phyloP scores from a whole-genome alignment of 2,329 filamentous ascomycete species.

The Trichoderma arundinaceum region DNA sequence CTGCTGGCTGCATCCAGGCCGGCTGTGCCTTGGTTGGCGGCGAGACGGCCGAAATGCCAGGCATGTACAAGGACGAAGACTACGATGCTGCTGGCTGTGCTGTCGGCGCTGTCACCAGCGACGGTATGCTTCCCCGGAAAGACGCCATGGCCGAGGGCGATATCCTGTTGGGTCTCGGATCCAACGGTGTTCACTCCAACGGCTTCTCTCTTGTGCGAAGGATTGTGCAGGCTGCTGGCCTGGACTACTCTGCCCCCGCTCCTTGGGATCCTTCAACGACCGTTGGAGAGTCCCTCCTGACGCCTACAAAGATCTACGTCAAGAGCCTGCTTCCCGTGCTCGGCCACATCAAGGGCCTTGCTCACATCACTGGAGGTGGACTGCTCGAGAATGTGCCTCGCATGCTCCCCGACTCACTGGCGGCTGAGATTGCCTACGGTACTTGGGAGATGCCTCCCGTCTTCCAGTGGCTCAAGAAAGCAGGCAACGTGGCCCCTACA shows the following conservation, averaged over 20 bases:
- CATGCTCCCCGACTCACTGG: conserved; percentile 80
- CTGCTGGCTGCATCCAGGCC: conserved; percentile 81
- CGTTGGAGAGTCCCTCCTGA: conserved; percentile 79
- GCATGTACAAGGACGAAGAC: conserved; percentile 85
- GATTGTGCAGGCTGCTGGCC: conserved; percentile 75
- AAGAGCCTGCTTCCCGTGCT: conserved; percentile 73
- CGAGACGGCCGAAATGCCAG: conserved; percentile 98
- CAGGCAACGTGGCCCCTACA: conserved; percentile 69
- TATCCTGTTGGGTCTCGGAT: conserved; percentile 82
- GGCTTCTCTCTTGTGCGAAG: conserved; percentile 96
- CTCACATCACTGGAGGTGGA: conserved; percentile 96
- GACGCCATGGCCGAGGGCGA: conserved; percentile 81
- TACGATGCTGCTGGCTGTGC: conserved; percentile 94
- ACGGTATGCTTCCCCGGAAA: conserved; percentile 75
- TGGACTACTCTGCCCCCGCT: conserved; percentile 72
- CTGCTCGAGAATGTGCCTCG: conserved; percentile 92
- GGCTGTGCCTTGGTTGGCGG: conserved; percentile 93
- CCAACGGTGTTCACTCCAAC: conserved; percentile 91
- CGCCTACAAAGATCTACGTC: conserved; percentile 93
- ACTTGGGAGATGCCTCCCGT: conserved; percentile 78
- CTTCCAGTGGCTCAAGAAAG: conserved; percentile 82
- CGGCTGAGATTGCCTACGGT: conserved; percentile 79
- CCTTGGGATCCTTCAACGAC: conserved; percentile 73
- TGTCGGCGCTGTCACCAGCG: conserved; percentile 77
- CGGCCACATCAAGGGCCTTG: conserved; percentile 82